Percentiles rank a stretch among this genome's conserved stretches.
Evolutionary conservation across 768 basidiomycete species (phyloP).

Genomic region (Tremella fuciformis): DNA sequence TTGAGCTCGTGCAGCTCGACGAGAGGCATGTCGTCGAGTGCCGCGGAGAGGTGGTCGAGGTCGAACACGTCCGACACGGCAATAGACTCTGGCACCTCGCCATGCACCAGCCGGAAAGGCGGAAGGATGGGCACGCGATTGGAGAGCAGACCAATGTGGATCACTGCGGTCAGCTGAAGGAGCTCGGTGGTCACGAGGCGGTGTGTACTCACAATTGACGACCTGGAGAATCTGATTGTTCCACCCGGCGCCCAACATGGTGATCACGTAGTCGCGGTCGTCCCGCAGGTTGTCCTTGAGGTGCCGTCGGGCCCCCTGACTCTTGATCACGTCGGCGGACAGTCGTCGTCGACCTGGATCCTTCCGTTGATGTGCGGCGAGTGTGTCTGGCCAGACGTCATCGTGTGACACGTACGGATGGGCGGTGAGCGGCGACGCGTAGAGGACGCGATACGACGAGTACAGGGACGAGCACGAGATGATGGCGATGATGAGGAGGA

Average conservation of each 20-base stretch:
- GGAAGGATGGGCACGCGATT: slow-evolving; percentile 22
- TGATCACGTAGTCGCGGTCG: slow-evolving; percentile 17
- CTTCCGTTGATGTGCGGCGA: too few relatives aligned
- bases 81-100: background rate
- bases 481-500: too few relatives aligned
- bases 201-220: slow-evolving; percentile 15
- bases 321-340: slow-evolving; percentile 15
- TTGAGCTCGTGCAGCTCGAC: slow-evolving; percentile 25
- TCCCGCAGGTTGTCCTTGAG: slow-evolving; percentile 17
- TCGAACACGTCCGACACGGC: slow-evolving; percentile 22
- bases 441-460: too few relatives aligned
- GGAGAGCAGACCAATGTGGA: slow-evolving; percentile 19
- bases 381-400: too few relatives aligned
- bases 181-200: background rate
- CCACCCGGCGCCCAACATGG: slow-evolving; percentile 8
- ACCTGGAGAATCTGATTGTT: slow-evolving; percentile 20
- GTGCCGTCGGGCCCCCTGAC: slow-evolving; percentile 11
- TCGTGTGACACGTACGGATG: too few relatives aligned
- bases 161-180: slow-evolving; percentile 10
- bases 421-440: too few relatives aligned
- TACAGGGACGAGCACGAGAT: too few relatives aligned
- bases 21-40: slow-evolving; percentile 14
- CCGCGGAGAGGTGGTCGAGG: slow-evolving; percentile 12
- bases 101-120: slow-evolving; percentile 10
- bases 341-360: slow-evolving; percentile 1